A percentile compares a stretch with the other conserved stretches of the same genome.
phyloP scores from a whole-genome alignment of 2,329 filamentous ascomycete genomes.

The Ceratocystis eucalypticola region DNA sequence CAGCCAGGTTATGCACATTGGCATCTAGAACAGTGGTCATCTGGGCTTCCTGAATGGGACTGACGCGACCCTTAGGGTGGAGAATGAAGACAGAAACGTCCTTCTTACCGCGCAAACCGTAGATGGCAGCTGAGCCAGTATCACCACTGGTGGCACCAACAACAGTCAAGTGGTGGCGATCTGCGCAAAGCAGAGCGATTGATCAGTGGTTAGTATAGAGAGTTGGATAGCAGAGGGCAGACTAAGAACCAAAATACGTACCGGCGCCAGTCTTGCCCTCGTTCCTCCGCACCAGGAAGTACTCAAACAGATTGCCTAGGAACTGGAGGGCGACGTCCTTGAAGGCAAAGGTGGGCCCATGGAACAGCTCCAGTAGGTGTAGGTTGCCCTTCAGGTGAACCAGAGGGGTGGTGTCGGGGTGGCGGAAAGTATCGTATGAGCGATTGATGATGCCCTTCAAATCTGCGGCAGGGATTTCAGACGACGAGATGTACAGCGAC shows the following conservation, averaged over 20 bases:
- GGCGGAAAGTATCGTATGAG: conserved; percentile 83
- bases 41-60: conserved; percentile 85
- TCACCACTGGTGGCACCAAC: conserved; percentile 78
- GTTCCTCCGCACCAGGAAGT: conserved; percentile 66
- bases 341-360: conserved; percentile 89
- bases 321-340: conserved; percentile 83
- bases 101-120: conserved; percentile 86
- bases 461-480: conserved; percentile 69
- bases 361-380: conserved; percentile 85
- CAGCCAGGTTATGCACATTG: conserved; percentile 85
- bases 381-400: conserved; percentile 66
- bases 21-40: conserved; percentile 88
- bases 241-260: conserved; percentile 22
- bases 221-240: background rate
- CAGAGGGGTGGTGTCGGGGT: conserved; percentile 62
- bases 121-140: conserved; percentile 90
- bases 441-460: conserved; percentile 70
- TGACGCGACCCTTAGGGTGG: conserved; percentile 80
- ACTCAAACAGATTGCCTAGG: conserved; percentile 90
- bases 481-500: conserved; percentile 69
- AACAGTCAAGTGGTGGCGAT: conserved; percentile 69
- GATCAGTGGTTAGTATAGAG: conserved; percentile 21
- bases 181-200: conserved; percentile 25
- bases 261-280: conserved; percentile 48
- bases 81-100: conserved; percentile 95